Conservation (phyloP, 192 early-diverging fungal species). For the Podila epicladia region DNA sequence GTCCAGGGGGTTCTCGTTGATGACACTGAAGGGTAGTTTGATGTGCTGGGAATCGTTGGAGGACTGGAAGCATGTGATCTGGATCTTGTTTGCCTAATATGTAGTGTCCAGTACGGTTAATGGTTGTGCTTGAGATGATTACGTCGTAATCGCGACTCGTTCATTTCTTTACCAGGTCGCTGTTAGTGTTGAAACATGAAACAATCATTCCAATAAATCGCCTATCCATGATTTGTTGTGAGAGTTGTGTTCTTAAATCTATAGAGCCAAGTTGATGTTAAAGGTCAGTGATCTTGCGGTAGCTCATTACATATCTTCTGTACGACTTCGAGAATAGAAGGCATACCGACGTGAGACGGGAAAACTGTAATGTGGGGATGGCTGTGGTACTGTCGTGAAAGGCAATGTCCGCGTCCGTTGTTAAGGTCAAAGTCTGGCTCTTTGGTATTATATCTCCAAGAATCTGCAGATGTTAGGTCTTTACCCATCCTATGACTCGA, state of each 20-base stretch:
- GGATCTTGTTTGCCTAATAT: slow-evolving; percentile 49
- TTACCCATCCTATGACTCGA: slow-evolving; percentile 64
- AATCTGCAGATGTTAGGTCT: neutral
- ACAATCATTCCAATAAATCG: slow-evolving; percentile 63
- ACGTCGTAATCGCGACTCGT: neutral
- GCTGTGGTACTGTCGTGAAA: slow-evolving; percentile 57
- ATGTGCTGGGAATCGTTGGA: slow-evolving; percentile 31
- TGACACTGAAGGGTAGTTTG: slow-evolving; percentile 42
- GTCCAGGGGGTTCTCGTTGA: slow-evolving; percentile 46
- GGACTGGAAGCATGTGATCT: slow-evolving; percentile 60
- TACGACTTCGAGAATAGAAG: no score
- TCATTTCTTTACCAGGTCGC: slow-evolving; percentile 42
- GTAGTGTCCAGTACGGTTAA: neutral
- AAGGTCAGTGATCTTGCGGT: neutral
- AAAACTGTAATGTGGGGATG: slow-evolving; percentile 65
- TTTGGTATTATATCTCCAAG: neutral
- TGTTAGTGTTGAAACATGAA: slow-evolving; percentile 57
- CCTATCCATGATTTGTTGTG: slow-evolving; percentile 60
- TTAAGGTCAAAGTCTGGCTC: neutral
- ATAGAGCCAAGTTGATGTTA: neutral
- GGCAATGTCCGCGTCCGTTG: neutral
- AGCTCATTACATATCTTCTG: neutral
- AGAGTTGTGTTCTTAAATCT: slow-evolving; percentile 59
- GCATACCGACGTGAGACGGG: slow-evolving; percentile 61
- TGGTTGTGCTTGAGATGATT: neutral